Conservation (phyloP, 208 protist species). For the Kentomonas sorsogonicus region DNA sequence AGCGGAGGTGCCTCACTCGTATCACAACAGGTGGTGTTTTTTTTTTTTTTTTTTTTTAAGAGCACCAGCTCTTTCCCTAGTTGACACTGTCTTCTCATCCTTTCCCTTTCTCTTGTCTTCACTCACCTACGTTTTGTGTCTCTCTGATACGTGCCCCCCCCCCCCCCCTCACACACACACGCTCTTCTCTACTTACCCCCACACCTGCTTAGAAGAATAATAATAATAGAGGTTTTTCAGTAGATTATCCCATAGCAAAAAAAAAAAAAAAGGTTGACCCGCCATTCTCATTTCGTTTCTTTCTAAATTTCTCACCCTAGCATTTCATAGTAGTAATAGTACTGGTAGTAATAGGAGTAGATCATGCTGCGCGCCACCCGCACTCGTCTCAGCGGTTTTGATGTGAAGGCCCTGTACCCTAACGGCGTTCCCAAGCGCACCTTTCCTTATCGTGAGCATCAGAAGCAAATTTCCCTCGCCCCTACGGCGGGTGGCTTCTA, state of each 20-base stretch:
- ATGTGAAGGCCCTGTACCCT: constrained; percentile 75
- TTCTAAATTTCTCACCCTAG: no score
- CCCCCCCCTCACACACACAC: no score
- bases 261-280: background rate
- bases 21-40: no score
- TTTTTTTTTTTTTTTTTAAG: constrained; percentile 11
- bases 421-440: constrained; percentile 85
- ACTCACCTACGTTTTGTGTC: no score
- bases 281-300: no score
- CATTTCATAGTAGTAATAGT: no score
- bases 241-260: background rate
- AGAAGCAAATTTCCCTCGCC: constrained; percentile 78
- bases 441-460: constrained; percentile 81
- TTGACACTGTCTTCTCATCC: background rate
- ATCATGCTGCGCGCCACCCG: constrained; percentile 59
- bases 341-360: constrained; percentile 15
- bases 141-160: no score
- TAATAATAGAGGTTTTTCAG: no score
- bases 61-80: background rate
- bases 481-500: constrained; percentile 82
- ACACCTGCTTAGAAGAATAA: no score
- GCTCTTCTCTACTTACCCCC: no score
- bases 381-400: constrained; percentile 55
- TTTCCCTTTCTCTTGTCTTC: no score
- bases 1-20: no score